Percentiles rank a stretch among this genome's conserved stretches.
Evolutionary conservation across 2,329 filamentous ascomycete genomes (phyloP).

Genomic region (Lasiodiplodia citricola): DNA sequence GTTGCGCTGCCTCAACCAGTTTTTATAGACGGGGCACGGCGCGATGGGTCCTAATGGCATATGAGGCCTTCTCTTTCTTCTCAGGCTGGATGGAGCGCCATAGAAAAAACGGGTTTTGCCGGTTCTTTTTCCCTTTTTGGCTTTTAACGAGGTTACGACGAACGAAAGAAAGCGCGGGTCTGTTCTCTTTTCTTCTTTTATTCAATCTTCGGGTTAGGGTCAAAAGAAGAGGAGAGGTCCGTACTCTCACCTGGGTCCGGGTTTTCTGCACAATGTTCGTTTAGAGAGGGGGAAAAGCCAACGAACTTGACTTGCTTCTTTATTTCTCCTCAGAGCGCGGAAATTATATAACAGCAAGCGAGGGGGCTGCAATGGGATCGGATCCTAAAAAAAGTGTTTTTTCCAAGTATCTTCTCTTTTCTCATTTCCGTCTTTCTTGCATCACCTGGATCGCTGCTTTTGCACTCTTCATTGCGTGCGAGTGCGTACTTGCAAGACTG

Average conservation of each 20-base stretch:
- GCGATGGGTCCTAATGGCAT: conserved; percentile 25
- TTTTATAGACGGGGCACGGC: conserved; percentile 25
- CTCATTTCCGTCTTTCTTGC: background rate
- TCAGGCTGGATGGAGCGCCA: conserved; percentile 26
- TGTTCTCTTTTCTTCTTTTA: conserved; percentile 20
- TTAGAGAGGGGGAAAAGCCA: conserved; percentile 6
- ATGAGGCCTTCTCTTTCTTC: conserved; percentile 24
- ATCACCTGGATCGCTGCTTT: background rate
- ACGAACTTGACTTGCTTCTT: conserved; percentile 13
- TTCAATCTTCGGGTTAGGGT: conserved; percentile 18
- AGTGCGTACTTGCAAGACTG: background rate
- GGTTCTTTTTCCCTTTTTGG: conserved; percentile 25
- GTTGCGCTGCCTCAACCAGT: conserved; percentile 22
- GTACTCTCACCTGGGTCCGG: conserved; percentile 10
- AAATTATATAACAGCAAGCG: conserved; percentile 4
- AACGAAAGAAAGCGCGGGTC: conserved; percentile 23
- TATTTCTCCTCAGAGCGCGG: conserved; percentile 7
- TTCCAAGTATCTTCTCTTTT: background rate
- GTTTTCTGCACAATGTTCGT: conserved; percentile 20
- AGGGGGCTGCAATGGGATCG: conserved; percentile 24
- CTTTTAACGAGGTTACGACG: conserved; percentile 25
- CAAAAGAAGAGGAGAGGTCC: conserved; percentile 17
- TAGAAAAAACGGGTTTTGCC: conserved; percentile 13
- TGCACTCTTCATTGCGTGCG: background rate
- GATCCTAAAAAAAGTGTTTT: conserved; percentile 24